These are phyloP conservation scores for Lentinula sp. DNA, from an alignment of 768 basidiomycete species.

Conservation along the genomic window DNA sequence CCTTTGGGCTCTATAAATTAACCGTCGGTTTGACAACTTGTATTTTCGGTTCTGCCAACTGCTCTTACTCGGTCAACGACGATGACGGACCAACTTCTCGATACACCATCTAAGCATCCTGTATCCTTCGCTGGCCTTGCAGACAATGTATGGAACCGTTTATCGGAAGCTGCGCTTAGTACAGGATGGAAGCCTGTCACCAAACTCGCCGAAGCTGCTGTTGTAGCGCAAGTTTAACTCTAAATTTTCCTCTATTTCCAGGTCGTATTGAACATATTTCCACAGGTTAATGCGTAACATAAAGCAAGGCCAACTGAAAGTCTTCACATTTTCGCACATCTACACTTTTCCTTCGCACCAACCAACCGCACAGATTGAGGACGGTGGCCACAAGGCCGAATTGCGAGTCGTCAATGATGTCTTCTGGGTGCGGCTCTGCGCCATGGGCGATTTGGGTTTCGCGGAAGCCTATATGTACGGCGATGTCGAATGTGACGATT, in stretches of 20 bases:
- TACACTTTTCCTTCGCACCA: constrained; percentile 35
- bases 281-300: constrained; percentile 40
- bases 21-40: too few species aligned
- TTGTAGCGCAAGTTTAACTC: constrained; percentile 33
- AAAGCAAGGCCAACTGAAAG: constrained; percentile 38
- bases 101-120: constrained; percentile 36
- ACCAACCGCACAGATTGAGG: constrained; percentile 10
- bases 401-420: constrained; percentile 42
- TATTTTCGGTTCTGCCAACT: not conserved
- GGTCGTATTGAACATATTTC: not conserved
- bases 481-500: constrained; percentile 62
- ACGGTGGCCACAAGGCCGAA: constrained; percentile 30
- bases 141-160: constrained; percentile 35
- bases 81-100: constrained; percentile 32
- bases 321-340: constrained; percentile 37
- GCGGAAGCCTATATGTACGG: constrained; percentile 78
- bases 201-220: constrained; percentile 37
- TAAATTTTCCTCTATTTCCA: constrained; percentile 2
- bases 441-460: constrained; percentile 67
- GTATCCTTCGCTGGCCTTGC: constrained; percentile 35
- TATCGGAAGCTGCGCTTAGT: constrained; percentile 34
- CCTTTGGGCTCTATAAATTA: too few species aligned
- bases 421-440: constrained; percentile 55
- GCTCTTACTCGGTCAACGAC: not conserved
- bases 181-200: constrained; percentile 38